Base-by-base conservation (phyloP, 2,329 filamentous ascomycete genomes). In the Neurospora crassa region DNA sequence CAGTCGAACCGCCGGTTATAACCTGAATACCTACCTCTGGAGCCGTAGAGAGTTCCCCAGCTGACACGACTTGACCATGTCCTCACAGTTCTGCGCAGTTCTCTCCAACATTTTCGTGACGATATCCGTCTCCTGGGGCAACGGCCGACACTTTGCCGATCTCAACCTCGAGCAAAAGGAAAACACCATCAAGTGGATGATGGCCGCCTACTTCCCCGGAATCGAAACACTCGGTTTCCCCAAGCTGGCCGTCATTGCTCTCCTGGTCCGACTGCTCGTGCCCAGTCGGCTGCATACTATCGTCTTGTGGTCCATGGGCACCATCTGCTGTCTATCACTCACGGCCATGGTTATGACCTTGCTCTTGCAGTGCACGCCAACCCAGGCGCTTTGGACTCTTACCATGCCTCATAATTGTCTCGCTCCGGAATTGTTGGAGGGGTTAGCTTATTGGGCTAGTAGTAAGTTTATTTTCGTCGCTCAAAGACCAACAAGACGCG, bases 311-410 rank as follows among this genome's bases (percentile, higher is more conserved):
- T 40, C 70, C 0, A 73, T 85, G 40, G 78, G 78, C 3, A 75
- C 75, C 2, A 45, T 77, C 2, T 80, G 79, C 20, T 73, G 80
- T 3, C 53, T 79, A 8, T 76, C 79, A 4, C 76, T 82, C 10
- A 71, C 79, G 2, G 77, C 77, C 14, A 82, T 79, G 70, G 79
- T 84, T 20, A 72, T 83, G 29, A 78, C 84, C 16, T 75, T 84
- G 4, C 82, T 84, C 67, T 81, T 79, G 3, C 83, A 82, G 72
- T 86, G 84, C 74, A 76, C 77, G 3, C 84, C 84, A 0, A 73
- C 75, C 1, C 69, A 74, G 16, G 80, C 81, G 0, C 78, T 82
- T n/a, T 86, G 84, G 84, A 63, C 53, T 18, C 29, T 63, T 5
- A 37, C 24, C 3, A 18, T 63, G 53, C 53, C 53, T 37, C 53